Percentiles rank a stretch among this genome's conserved stretches.
These are phyloP conservation scores for Globisporangium acanthophoron DNA, from an alignment of 352 stramenopile genomes.

Conservation along the genomic window DNA sequence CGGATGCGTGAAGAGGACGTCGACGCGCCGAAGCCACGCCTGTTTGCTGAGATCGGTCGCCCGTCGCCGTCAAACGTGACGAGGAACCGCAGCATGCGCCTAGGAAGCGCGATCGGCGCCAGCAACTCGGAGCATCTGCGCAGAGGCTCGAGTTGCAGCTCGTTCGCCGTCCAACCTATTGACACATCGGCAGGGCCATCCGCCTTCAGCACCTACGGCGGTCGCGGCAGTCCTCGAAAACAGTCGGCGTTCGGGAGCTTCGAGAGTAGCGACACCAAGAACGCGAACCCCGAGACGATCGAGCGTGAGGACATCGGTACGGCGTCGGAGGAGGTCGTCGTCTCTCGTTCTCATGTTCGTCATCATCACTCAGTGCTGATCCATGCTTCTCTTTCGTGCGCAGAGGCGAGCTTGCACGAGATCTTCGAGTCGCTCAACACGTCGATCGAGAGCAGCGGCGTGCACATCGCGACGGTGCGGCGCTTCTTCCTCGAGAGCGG, in stretches of 20 bases:
- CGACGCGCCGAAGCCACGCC: conserved; percentile 33
- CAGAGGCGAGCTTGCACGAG: conserved; percentile 27
- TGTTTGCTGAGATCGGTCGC: conserved; percentile 32
- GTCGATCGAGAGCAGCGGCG: conserved; percentile 35
- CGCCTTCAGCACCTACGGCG: conserved; percentile 17
- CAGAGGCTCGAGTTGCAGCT: conserved; percentile 14
- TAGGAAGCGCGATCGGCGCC: neutral
- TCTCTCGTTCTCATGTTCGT: neutral
- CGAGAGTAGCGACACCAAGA: conserved; percentile 6
- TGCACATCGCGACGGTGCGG: conserved; percentile 63
- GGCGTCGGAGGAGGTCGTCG: neutral
- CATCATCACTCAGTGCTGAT: neutral
- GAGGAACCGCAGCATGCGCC: neutral
- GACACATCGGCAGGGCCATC: conserved; percentile 5
- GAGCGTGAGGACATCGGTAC: conserved; percentile 21
- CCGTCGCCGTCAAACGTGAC: conserved; percentile 1
- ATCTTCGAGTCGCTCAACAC: conserved; percentile 50
- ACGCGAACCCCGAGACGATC: conserved; percentile 9
- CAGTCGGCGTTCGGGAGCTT: neutral
- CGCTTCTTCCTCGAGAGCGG: conserved; percentile 62
- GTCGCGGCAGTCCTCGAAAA: conserved; percentile 7
- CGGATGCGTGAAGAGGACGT: conserved; percentile 74
- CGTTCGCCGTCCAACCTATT: conserved; percentile 11
- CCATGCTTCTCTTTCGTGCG: conserved; percentile 5
- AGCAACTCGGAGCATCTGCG: conserved; percentile 9